Conservation (phyloP, 768 basidiomycete genomes). For the Infundibulicybe gibba region DNA sequence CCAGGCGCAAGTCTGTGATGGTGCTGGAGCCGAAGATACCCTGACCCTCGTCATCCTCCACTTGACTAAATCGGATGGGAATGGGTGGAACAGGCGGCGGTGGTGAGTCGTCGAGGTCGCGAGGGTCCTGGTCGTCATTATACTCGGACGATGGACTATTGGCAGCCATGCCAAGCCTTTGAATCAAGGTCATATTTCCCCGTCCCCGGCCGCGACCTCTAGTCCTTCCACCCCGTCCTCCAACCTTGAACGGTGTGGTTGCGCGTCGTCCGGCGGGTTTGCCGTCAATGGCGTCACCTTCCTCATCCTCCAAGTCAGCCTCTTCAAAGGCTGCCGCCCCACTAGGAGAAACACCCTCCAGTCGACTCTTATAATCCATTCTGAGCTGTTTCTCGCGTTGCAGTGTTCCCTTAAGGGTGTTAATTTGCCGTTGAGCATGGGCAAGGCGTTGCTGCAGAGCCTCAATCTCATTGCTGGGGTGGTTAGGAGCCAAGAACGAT, state of each 20-base stretch:
- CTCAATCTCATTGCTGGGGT: slow-evolving; percentile 79
- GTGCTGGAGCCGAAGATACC: slow-evolving; percentile 26
- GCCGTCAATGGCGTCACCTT: slow-evolving; percentile 20
- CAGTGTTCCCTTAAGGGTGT: slow-evolving; percentile 74
- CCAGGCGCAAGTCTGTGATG: slow-evolving; percentile 15
- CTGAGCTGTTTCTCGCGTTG: slow-evolving; percentile 82
- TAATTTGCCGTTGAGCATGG: slow-evolving; percentile 84
- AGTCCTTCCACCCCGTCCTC: slow-evolving; percentile 41
- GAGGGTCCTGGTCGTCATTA: slow-evolving; percentile 31
- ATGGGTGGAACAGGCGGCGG: slow-evolving; percentile 40
- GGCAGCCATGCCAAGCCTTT: slow-evolving; percentile 58
- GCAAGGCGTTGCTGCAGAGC: slow-evolving; percentile 76
- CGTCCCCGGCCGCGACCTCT: slow-evolving; percentile 50
- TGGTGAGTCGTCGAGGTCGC: slow-evolving; percentile 23
- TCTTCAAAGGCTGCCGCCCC: slow-evolving; percentile 44
- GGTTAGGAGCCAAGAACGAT: slow-evolving; percentile 68
- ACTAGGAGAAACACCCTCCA: slow-evolving; percentile 38
- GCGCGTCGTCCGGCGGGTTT: slow-evolving; percentile 32
- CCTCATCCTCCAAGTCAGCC: slow-evolving; percentile 36
- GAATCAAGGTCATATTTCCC: slow-evolving; percentile 54
- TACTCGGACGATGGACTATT: slow-evolving; percentile 48
- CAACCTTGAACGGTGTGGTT: slow-evolving; percentile 53
- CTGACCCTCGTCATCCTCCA: slow-evolving; percentile 33
- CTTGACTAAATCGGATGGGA: slow-evolving; percentile 29
- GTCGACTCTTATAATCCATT: slow-evolving; percentile 58